phyloP scores from a whole-genome alignment of 192 early-diverging fungal genomes.

The Jimgerdemannia flammicorona region DNA sequence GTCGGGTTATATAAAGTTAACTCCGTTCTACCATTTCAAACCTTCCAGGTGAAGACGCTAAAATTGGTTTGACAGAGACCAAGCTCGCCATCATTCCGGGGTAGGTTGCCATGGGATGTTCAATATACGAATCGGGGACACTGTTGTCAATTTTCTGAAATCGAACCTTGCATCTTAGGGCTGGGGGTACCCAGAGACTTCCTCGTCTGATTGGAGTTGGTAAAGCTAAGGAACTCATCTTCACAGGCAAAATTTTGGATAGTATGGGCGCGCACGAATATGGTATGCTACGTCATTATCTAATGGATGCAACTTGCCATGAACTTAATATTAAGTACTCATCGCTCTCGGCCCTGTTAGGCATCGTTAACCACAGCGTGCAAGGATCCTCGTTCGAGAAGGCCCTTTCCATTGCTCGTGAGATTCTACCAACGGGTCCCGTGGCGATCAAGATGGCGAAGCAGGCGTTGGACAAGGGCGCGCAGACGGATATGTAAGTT shows the following conservation, averaged over 20 bases:
- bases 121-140: background rate
- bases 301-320: conserved; percentile 9
- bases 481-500: conserved; percentile 70
- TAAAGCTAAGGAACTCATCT: conserved; percentile 92
- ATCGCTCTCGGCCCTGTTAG: conserved; percentile 21
- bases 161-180: conserved; percentile 39
- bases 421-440: conserved; percentile 80
- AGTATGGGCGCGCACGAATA: conserved; percentile 52
- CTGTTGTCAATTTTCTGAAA: background rate
- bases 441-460: conserved; percentile 92
- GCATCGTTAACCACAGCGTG: conserved; percentile 77
- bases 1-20: background rate
- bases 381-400: conserved; percentile 65
- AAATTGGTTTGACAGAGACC: conserved; percentile 90
- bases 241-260: conserved; percentile 71
- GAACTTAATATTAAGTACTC: background rate
- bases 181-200: conserved; percentile 93
- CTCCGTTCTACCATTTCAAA: background rate
- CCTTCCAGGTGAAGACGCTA: conserved; percentile 49
- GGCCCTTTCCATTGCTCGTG: conserved; percentile 73
- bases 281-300: conserved; percentile 37
- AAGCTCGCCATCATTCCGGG: conserved; percentile 95
- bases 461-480: conserved; percentile 78
- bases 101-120: conserved; percentile 24
- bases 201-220: conserved; percentile 82